phyloP scores from a whole-genome alignment of 2,329 filamentous ascomycete genomes.

The Colletotrichum shisoi region DNA sequence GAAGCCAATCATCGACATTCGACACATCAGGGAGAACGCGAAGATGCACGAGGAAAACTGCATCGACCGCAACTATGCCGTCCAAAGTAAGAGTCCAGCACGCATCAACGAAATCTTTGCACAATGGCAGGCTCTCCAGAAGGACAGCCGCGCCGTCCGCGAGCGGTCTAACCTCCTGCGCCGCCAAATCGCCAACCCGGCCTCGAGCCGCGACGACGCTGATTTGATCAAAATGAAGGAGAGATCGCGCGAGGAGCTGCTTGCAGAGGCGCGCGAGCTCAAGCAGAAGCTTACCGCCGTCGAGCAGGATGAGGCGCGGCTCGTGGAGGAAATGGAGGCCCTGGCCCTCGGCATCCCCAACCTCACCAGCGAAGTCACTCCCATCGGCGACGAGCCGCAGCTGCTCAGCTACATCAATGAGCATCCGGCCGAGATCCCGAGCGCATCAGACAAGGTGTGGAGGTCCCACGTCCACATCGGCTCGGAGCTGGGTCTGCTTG shows the following conservation, averaged over 20 bases:
- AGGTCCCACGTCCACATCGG: slow-evolving; percentile 88
- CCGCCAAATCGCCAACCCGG: slow-evolving; percentile 63
- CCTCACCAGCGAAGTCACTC: slow-evolving; percentile 79
- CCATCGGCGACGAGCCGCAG: slow-evolving; percentile 69
- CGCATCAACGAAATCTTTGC: slow-evolving; percentile 64
- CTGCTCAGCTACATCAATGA: slow-evolving; percentile 83
- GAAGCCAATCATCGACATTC: slow-evolving; percentile 81
- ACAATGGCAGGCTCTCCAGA: slow-evolving; percentile 68
- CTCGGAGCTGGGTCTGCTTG: slow-evolving; percentile 82
- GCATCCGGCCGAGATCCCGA: slow-evolving; percentile 56
- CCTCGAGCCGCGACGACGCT: slow-evolving; percentile 55
- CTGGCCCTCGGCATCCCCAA: slow-evolving; percentile 86
- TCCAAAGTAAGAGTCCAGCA: slow-evolving; percentile 62
- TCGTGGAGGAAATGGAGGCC: slow-evolving; percentile 71
- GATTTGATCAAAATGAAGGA: slow-evolving; percentile 47
- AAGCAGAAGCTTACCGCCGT: slow-evolving; percentile 69
- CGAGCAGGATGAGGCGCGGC: slow-evolving; percentile 66
- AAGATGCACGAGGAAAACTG: slow-evolving; percentile 84
- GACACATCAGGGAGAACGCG: slow-evolving; percentile 86
- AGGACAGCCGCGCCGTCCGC: slow-evolving; percentile 66
- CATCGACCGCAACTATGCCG: slow-evolving; percentile 80
- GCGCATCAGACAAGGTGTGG: slow-evolving; percentile 58
- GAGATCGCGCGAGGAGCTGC: slow-evolving; percentile 60
- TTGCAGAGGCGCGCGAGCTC: slow-evolving; percentile 69
- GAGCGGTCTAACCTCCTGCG: slow-evolving; percentile 73